Percentiles rank a stretch among this genome's conserved stretches.
Evolutionary conservation across 805 yeast genomes (phyloP).

Genomic region (Wickerhamiella galacta): DNA sequence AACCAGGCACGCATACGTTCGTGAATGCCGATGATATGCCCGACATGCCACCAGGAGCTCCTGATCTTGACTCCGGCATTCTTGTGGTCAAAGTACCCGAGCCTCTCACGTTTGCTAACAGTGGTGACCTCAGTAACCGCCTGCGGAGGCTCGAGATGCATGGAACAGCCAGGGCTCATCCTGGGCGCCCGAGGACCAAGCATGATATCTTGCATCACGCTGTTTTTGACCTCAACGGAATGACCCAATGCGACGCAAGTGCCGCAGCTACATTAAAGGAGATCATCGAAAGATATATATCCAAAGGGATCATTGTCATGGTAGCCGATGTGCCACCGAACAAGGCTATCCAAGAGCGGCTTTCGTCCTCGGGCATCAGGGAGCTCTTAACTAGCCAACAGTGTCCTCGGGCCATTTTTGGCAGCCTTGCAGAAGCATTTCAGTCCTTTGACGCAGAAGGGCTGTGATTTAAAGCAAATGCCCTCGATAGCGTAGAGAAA

Average conservation of each 20-base stretch:
- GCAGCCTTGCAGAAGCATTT: conserved; percentile 42
- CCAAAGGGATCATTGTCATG: conserved; percentile 39
- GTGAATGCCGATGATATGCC: conserved; percentile 53
- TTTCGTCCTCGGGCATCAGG: conserved; percentile 40
- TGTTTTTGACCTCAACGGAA: conserved; percentile 66
- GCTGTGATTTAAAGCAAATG: neutral
- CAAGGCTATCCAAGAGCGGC: conserved; percentile 30
- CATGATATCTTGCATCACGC: conserved; percentile 35
- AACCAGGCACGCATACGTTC: conserved; percentile 43
- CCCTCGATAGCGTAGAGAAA: neutral
- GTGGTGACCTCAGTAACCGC: conserved; percentile 55
- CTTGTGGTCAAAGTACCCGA: conserved; percentile 71
- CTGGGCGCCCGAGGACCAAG: conserved; percentile 44
- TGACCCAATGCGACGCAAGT: conserved; percentile 64
- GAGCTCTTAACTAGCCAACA: conserved; percentile 22
- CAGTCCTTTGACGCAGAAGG: conserved; percentile 12
- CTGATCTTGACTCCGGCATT: conserved; percentile 47
- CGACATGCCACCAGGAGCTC: conserved; percentile 12
- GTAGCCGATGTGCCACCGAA: conserved; percentile 44
- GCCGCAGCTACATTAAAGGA: conserved; percentile 59
- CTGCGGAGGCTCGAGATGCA: conserved; percentile 55
- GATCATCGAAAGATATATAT: conserved; percentile 37
- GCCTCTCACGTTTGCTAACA: conserved; percentile 75
- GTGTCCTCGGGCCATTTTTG: conserved; percentile 25
- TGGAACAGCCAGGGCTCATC: conserved; percentile 61